phyloP scores from a whole-genome alignment of 805 yeast species.

The Saccharomycopsis lassenensis region DNA sequence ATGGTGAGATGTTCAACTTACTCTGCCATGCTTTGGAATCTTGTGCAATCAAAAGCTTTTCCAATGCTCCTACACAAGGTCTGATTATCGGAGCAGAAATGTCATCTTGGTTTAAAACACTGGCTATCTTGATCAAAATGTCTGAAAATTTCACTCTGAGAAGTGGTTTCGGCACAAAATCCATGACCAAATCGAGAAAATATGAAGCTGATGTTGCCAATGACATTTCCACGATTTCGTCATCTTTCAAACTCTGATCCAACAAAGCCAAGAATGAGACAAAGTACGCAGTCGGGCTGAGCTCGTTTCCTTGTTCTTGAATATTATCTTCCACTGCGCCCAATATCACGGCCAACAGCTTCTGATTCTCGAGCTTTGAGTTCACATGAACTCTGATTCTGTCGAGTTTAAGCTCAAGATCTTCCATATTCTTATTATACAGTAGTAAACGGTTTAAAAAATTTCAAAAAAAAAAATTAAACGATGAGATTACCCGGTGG shows the following conservation, averaged over 20 bases:
- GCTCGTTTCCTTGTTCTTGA: conserved; percentile 48
- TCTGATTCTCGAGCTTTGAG: conserved; percentile 82
- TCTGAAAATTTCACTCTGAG: conserved; percentile 67
- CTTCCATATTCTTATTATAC: conserved; percentile 27
- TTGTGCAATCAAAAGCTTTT: conserved; percentile 67
- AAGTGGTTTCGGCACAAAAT: conserved; percentile 58
- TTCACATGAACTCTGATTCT: conserved; percentile 59
- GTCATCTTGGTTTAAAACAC: conserved; percentile 56
- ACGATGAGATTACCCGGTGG: not conserved
- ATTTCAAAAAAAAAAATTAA: not conserved
- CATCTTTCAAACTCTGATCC: conserved; percentile 53
- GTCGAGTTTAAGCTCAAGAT: conserved; percentile 51
- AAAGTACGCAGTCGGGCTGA: conserved; percentile 71
- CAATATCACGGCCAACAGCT: conserved; percentile 70
- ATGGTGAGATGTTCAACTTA: conserved; percentile 47
- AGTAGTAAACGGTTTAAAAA: too few relatives aligned
- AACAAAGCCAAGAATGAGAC: conserved; percentile 73
- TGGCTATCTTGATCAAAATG: conserved; percentile 70
- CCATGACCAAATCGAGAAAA: conserved; percentile 69
- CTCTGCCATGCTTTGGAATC: conserved; percentile 68
- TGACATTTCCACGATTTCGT: conserved; percentile 42
- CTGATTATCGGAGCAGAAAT: conserved; percentile 74
- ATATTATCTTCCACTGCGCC: conserved; percentile 88
- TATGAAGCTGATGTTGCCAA: conserved; percentile 73
- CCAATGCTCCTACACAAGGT: conserved; percentile 80